phyloP scores from a whole-genome alignment of 306 rosid genomes.

The Potentilla sterilis region DNA sequence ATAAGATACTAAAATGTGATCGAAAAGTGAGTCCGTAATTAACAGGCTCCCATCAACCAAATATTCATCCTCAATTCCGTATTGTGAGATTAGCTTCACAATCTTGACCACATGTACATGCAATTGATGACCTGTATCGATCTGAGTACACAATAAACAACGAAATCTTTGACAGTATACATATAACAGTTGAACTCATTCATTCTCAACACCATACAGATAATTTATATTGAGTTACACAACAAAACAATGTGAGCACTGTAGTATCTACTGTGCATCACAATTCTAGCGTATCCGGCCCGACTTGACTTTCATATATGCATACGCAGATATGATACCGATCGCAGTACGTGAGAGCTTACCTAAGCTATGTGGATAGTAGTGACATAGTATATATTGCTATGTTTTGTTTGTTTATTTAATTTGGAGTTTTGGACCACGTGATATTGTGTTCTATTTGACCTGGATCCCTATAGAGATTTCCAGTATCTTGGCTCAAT shows the following conservation, averaged over 20 bases:
- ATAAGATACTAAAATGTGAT: no score
- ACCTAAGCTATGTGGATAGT: not conserved
- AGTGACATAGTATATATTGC: not conserved
- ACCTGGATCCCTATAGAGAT: constrained; percentile 40
- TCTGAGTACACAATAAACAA: not conserved
- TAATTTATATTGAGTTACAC: not conserved
- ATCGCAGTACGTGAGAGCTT: not conserved
- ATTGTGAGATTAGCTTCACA: not conserved
- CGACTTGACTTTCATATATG: not conserved
- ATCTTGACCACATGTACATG: not conserved
- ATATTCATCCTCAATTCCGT: not conserved
- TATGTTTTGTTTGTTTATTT: constrained; percentile 13
- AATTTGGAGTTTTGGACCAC: constrained; percentile 30
- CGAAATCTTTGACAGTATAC: not conserved
- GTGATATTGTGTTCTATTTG: constrained; percentile 32
- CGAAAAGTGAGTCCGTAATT: no score
- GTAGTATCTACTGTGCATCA: not conserved
- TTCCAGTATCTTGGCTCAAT: constrained; percentile 57
- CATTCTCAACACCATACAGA: not conserved
- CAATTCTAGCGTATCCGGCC: not conserved
- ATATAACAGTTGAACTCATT: not conserved
- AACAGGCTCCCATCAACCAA: no score
- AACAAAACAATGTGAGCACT: not conserved
- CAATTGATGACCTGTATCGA: not conserved
- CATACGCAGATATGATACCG: not conserved